Percentiles rank a stretch among this genome's conserved stretches.
Evolutionary conservation across 805 yeast genomes (phyloP).

Genomic region (Candida ortonii): DNA sequence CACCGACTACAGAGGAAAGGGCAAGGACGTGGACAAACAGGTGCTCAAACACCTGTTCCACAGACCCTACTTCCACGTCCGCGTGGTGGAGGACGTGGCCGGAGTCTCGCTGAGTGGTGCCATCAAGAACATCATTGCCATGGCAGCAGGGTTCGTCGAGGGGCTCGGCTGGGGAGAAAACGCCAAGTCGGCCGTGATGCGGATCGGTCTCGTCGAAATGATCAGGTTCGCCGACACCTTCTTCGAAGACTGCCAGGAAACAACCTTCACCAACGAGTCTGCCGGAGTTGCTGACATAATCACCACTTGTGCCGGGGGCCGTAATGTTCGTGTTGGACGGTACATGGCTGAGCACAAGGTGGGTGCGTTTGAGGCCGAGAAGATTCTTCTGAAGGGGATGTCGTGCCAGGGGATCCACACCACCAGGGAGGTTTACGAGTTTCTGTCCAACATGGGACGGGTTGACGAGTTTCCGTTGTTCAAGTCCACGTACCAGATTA

Average conservation of each 20-base stretch:
- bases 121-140: slow-evolving; percentile 90
- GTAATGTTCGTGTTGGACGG: slow-evolving; percentile 89
- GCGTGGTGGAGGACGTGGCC: slow-evolving; percentile 87
- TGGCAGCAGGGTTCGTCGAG: slow-evolving; percentile 96
- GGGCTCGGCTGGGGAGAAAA: slow-evolving; percentile 99
- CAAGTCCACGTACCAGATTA: slow-evolving; percentile 76
- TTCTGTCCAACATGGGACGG: slow-evolving; percentile 53
- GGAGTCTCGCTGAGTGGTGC: slow-evolving; percentile 98
- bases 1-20: slow-evolving; percentile 60
- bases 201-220: slow-evolving; percentile 90
- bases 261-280: slow-evolving; percentile 87
- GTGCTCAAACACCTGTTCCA: slow-evolving; percentile 85
- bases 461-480: slow-evolving; percentile 77
- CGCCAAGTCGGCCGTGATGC: slow-evolving; percentile 96
- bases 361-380: slow-evolving; percentile 78
- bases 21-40: slow-evolving; percentile 67
- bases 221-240: slow-evolving; percentile 80
- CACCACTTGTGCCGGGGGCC: slow-evolving; percentile 96
- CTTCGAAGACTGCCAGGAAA: slow-evolving; percentile 69
- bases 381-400: slow-evolving; percentile 86
- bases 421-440: slow-evolving; percentile 85
- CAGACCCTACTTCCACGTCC: slow-evolving; percentile 96
- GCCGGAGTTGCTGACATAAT: slow-evolving; percentile 98
- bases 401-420: slow-evolving; percentile 95
- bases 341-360: slow-evolving; percentile 80